Conservation (phyloP, 169 alveolate genomes). For the Cryptosporidium parvum region DNA sequence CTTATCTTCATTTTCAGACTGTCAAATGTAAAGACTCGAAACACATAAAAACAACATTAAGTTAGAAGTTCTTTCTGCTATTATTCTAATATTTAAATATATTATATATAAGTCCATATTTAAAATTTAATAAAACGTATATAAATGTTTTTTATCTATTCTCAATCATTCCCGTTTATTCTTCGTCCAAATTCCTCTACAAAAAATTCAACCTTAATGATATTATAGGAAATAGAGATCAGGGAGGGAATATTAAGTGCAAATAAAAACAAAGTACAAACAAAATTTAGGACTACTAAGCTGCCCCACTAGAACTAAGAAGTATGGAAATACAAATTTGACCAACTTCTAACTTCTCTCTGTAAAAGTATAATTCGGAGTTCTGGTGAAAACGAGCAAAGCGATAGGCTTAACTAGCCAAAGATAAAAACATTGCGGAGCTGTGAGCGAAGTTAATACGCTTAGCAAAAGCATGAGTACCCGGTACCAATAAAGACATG, state of each 20-base stretch:
- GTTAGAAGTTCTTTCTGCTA: neutral
- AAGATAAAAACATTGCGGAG: neutral
- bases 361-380: neutral
- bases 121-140: neutral
- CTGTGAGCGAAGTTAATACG: constrained; percentile 37
- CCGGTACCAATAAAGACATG: constrained; percentile 46
- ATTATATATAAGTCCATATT: neutral
- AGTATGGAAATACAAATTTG: neutral
- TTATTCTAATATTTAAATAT: neutral
- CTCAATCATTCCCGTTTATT: too few species aligned
- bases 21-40: constrained; percentile 5
- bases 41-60: constrained; percentile 5
- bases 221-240: too few species aligned
- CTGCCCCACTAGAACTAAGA: neutral
- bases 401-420: neutral
- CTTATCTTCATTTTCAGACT: constrained; percentile 8
- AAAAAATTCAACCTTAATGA: too few species aligned
- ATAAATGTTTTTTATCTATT: too few species aligned
- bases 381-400: neutral
- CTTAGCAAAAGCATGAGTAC: constrained; percentile 32
- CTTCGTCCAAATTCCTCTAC: too few species aligned
- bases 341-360: neutral
- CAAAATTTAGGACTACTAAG: constrained; percentile 4
- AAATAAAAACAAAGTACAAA: neutral
- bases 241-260: too few species aligned